phyloP scores from a whole-genome alignment of 192 early-diverging fungal species.

The Coemansia sp. region DNA sequence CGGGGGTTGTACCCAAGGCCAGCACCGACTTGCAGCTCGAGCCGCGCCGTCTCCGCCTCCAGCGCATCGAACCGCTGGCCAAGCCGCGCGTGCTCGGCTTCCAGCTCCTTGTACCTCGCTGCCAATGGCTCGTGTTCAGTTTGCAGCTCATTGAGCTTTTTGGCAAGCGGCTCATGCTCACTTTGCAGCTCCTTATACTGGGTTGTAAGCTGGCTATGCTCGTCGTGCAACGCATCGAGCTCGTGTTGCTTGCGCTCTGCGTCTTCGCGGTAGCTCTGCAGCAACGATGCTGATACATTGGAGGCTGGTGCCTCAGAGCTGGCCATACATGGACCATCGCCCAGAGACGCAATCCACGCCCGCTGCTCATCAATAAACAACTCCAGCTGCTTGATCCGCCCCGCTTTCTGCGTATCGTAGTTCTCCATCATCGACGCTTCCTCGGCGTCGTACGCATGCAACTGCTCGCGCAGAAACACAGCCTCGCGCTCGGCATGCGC shows the following conservation, averaged over 20 bases:
- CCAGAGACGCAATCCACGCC: slow-evolving; percentile 24
- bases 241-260: slow-evolving; percentile 20
- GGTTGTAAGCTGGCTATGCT: background rate
- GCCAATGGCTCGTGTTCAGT: slow-evolving; percentile 6
- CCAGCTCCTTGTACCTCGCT: background rate
- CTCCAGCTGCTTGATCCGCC: slow-evolving; percentile 65
- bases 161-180: slow-evolving; percentile 7
- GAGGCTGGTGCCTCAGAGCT: too few relatives aligned
- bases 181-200: slow-evolving; percentile 12
- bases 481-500: slow-evolving; percentile 62
- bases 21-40: slow-evolving; percentile 65
- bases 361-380: slow-evolving; percentile 61
- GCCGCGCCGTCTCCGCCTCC: slow-evolving; percentile 56
- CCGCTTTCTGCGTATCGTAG: slow-evolving; percentile 60
- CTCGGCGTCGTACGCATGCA: slow-evolving; percentile 55
- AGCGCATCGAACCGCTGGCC: slow-evolving; percentile 31
- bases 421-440: slow-evolving; percentile 50
- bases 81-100: slow-evolving; percentile 8
- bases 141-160: slow-evolving; percentile 1
- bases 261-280: slow-evolving; percentile 31
- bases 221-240: slow-evolving; percentile 11
- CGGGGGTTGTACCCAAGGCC: slow-evolving; percentile 60
- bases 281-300: slow-evolving; percentile 8
- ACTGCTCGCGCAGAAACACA: slow-evolving; percentile 63
- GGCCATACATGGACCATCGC: background rate